Base-by-base conservation (phyloP, 257 asterid genomes). In the Scutellaria galericulata region DNA sequence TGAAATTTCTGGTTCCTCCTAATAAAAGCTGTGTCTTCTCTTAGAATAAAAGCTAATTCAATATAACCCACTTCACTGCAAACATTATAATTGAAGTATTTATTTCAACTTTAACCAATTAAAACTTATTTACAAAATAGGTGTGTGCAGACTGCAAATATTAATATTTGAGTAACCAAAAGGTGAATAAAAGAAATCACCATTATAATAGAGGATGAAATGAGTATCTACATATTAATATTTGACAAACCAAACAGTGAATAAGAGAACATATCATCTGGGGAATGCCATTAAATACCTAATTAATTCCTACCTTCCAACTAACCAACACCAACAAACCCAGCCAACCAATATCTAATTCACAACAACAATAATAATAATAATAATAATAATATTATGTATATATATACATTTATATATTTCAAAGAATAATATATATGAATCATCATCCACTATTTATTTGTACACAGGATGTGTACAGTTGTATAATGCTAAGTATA, bases 251-350 rank as follows among this genome's bases (percentile, higher is more conserved):
- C 79, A 9, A 20, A 1, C 13, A 7, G 22, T 59, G 5, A 66
- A 31, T 56, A 66, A 71, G 60, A 48, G 63, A 52, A 78, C 39
- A 47, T 22, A 8, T 73, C 73, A 53, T 48, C 47, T 68, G 58
- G 31, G 39, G 37, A 44, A 63, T 51, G 12, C 63, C 66, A 64
- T 65, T 66, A 52, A 72, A 74, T 71, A 40, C 75, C 67, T 61
- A 84, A 84, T 77, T 48, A 82, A 84, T 80, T 72, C 81, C 81
- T 22, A 81, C 84, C 88, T 1, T 40, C 85, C 74, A 83, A 60
- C 86, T 8, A 80, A 73, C 81, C 81, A n/a, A 58, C 64, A 40
- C 86, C 87, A 78, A 75, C 91, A 27, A 67, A 77, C 81, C 58
- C 20, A 54, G 5, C 61, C 81, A 78, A 70, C 74, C 84, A 45